Base-by-base conservation (phyloP, 108 stramenopile genomes). In the Mayamaea pseudoterrestris region DNA sequence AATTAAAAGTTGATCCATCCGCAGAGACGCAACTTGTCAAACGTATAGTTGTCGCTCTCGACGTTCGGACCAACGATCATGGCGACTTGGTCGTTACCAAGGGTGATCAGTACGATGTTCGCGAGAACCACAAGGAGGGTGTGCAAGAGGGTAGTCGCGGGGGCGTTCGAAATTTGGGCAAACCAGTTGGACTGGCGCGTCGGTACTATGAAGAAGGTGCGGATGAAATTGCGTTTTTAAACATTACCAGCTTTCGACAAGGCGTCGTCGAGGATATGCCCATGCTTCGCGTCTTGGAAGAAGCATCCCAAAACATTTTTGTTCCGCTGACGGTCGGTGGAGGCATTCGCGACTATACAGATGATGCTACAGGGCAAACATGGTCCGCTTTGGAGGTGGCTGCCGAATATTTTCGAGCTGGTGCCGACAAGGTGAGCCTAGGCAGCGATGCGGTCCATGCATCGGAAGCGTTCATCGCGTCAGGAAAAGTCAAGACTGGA, bases 71-170 rank as follows among this genome's bases (percentile, higher is more conserved):
- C 37, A 98, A 98, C 59, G 98, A 98, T 59, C 57, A 65, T 22
- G 98, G 98, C 18, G 98, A 98, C 57, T 68, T 97, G 31, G 94
- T 98, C 25, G 98, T 97, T 6, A 98, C 98, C 58, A 97, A 98
- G 60, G 98, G 98, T 16, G 98, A 98, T 57, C 94, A 95, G 58
- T 98, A 98, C 68, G 95, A 96, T 52, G 98, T 98, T 9, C 73
- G 98, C 7, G 98, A 98, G 63, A 91, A 71, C 36, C 60, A 78
- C 24, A 65, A 86, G 35, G 72, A 70, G 27, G 64, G 77, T 30
- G 74, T 66, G 29, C 63, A 55, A 5, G 53, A 32, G n/a, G 81
- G 79, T 2, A n/a, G n/a, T n/a, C 62, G 77, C 26, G 97, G 93
- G 27, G 83, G 78, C 16, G 98, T 98, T n/a, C 68, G 98, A 35